Conservation (phyloP, 1,284 basidiomycete species). For the Xerocomus amazonicus region DNA sequence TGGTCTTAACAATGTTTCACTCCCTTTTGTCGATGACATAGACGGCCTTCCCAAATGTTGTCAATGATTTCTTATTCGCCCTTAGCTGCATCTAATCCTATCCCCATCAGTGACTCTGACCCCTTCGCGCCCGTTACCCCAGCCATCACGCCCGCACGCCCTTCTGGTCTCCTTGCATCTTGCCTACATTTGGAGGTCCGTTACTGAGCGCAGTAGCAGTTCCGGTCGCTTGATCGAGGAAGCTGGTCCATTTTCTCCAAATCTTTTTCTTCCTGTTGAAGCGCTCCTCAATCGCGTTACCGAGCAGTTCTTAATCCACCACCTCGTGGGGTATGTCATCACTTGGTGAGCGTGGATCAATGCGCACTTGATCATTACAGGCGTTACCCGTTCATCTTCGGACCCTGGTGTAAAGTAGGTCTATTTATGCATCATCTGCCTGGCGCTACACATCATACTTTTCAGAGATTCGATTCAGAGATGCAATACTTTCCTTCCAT, state of each 20-base stretch:
- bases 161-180: constrained; percentile 50
- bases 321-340: constrained; percentile 54
- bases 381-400: constrained; percentile 73
- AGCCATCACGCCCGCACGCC: constrained; percentile 34
- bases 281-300: constrained; percentile 50
- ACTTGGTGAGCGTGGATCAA: constrained; percentile 9
- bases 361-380: constrained; percentile 36
- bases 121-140: constrained; percentile 38
- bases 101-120: constrained; percentile 43
- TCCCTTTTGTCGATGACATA: constrained; percentile 42
- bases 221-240: constrained; percentile 10
- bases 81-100: constrained; percentile 9
- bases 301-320: constrained; percentile 50
- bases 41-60: constrained; percentile 44
- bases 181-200: constrained; percentile 48
- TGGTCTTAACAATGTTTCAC: constrained; percentile 53
- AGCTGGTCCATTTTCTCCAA: constrained; percentile 44
- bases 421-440: constrained; percentile 8
- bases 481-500: constrained; percentile 46
- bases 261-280: constrained; percentile 49
- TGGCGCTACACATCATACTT: neutral
- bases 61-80: constrained; percentile 3
- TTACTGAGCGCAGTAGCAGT: constrained; percentile 5
- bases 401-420: constrained; percentile 56
- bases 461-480: constrained; percentile 59